phyloP scores from a whole-genome alignment of 441 rosid genomes.

The Flueggea neowawraea region DNA sequence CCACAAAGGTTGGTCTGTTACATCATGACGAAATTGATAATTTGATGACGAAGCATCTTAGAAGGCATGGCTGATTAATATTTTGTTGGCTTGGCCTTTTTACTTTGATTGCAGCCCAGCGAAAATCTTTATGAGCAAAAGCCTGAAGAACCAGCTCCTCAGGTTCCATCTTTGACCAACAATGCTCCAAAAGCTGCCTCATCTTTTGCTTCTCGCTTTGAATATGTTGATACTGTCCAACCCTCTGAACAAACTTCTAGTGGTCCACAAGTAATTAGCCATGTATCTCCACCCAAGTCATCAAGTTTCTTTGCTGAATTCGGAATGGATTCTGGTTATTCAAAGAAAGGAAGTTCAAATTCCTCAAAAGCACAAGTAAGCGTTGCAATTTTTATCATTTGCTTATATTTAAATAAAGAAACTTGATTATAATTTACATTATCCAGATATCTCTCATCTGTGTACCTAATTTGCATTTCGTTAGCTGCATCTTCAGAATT shows the following conservation, averaged over 20 bases:
- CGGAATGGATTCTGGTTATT: slow-evolving; percentile 82
- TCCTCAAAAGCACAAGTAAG: slow-evolving; percentile 73
- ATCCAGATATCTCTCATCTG: background rate
- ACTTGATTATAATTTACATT: background rate
- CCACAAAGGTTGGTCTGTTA: slow-evolving; percentile 51
- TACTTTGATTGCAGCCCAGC: slow-evolving; percentile 54
- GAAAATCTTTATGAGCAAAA: slow-evolving; percentile 91
- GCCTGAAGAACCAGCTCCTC: slow-evolving; percentile 78
- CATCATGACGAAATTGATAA: background rate
- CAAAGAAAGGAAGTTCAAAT: slow-evolving; percentile 59
- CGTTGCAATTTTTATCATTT: background rate
- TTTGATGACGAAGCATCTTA: no score
- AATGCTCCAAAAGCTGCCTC: slow-evolving; percentile 42
- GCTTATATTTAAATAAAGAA: background rate
- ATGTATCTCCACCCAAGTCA: slow-evolving; percentile 95
- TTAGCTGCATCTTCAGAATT: no score
- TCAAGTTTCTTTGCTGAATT: slow-evolving; percentile 86
- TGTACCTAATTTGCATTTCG: no score
- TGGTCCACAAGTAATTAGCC: slow-evolving; percentile 69
- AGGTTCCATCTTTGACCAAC: slow-evolving; percentile 44
- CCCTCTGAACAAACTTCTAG: slow-evolving; percentile 46
- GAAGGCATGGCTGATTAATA: no score
- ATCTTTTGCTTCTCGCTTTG: slow-evolving; percentile 77
- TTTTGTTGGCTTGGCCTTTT: no score
- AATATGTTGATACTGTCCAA: slow-evolving; percentile 73